Base-by-base conservation (phyloP, 305 asterid species). In the Solanum aculeatissimum region DNA sequence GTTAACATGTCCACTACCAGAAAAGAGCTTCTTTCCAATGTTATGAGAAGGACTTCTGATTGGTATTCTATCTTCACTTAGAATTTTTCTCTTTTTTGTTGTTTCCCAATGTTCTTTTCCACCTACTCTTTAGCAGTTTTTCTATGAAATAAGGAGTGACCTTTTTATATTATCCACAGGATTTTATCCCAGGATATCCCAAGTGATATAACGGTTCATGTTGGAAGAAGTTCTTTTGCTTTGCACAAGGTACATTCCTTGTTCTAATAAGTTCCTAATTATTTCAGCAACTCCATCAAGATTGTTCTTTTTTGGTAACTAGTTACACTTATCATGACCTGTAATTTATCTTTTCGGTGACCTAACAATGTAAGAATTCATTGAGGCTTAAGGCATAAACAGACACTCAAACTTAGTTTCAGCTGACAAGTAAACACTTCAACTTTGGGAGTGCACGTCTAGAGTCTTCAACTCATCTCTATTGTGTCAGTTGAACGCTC, bases 31-130 rank as follows among this genome's bases (percentile, higher is more conserved):
- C 93, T 95, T 71, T 90, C 97, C 25, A 78, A 92, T 89, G 95
- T 94, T 86, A 92, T 92, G 96, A 89, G 92, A 93, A 91, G 99
- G 79, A 95, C 99, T 43, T 92, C 94, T 42, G 97, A 95, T 83
- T 95, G 99, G 99, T 95, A 85, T 13, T 75, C 62, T 25, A 16
- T 58, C 54, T 81, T 38, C 69, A 42, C 78, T 43, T 49, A 21
- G 85, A 57, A 57, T 9, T 83, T 84, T 83, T 49, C 2, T 19
- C 9, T 27, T 29, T 77, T 25, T 74, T 25, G 23, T 43, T 74
- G 60, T 27, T 75, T 75, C 40, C 2, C 58, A 8, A 7, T 51
- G 45, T 27, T 9, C 82, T 27, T 49, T 25, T 47, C 25, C 63
- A 9, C 23, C 43, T 68, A 68, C 77, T 47, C 18, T 75, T 49